Evolutionary conservation across 2,329 filamentous ascomycete genomes (phyloP), one percentile per base, ranked within the genome.

Genomic region (Neofusicoccum umdonicola): DNA sequence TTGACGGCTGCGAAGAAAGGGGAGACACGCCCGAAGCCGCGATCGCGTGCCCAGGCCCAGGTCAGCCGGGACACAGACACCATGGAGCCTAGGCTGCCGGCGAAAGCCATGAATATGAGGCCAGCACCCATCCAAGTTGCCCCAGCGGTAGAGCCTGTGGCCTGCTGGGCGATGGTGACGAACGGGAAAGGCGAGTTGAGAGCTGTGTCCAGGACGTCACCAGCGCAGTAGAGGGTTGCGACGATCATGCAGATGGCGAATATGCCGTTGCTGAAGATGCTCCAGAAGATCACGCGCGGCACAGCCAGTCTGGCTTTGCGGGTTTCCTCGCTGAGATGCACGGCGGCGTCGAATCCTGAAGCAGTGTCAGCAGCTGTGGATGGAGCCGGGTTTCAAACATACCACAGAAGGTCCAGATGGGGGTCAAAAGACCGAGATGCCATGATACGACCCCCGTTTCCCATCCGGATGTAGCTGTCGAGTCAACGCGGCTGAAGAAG

Each of bases 281-380:
- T 77, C 69, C 76, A 76, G 44, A 82, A 71, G 65, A 83, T 77
- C 3, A 82, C 76, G 35, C 63, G 66, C 17, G 50, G 62, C 34
- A 50, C 50, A 2, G 79, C 77, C 4, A 76, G 72, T 41, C 78
- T 78, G 3, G 80, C 74, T 58, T 79, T 57, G 66, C 67, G 73
- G 5, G 79, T 79, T 68, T 81, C 79, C 67, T 81, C 79, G 27
- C 78, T 79, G 78, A 83, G 81, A 64, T 83, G 80, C 1, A 83
- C 73, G n/a, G 76, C 77, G 7, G 78, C 75, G 48, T 83, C 80
- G 64, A 81, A 81, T 7, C 80, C 80, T 81, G 17, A 8, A 2
- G 15, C 34, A 19, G 3, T 17, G 27, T 19, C 72, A 7, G 72
- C 70, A 22, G 22, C 22, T 22, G 22, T 3, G 22, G 22, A 22